These are phyloP conservation scores for Penicillium desertorum DNA, from an alignment of 495 filamentous ascomycete genomes.

Conservation along the genomic window DNA sequence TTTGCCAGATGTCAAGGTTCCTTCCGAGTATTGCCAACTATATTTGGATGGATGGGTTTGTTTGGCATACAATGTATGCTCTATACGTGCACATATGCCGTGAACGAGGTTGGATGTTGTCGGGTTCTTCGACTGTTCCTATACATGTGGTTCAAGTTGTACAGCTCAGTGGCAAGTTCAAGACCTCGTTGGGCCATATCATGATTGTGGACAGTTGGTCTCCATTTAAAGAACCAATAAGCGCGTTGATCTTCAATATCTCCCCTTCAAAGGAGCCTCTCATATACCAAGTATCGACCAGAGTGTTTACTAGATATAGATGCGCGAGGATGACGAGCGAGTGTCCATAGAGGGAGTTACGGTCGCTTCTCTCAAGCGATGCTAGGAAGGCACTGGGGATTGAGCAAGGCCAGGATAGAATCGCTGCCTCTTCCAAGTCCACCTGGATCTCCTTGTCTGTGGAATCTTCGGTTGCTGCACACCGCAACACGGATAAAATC, in stretches of 20 bases:
- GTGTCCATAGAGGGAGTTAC: not conserved
- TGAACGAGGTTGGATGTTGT: not conserved
- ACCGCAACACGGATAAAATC: not conserved
- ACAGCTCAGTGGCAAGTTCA: not conserved
- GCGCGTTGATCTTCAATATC: not conserved
- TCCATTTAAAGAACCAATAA: not conserved
- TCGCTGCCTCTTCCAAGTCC: conserved; percentile 28
- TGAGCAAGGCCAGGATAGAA: conserved; percentile 10
- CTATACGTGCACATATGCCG: not conserved
- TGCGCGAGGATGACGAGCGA: conserved; percentile 17
- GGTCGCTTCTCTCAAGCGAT: conserved; percentile 5
- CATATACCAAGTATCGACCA: conserved; percentile 13
- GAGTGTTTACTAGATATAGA: conserved; percentile 8
- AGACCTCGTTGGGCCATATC: conserved; percentile 9
- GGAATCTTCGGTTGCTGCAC: not conserved
- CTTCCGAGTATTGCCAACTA: too few relatives aligned
- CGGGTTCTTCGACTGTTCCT: not conserved
- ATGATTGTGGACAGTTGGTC: conserved; percentile 5
- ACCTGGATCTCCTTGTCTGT: conserved; percentile 20
- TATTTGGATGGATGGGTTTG: not conserved
- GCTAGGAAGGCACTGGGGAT: conserved; percentile 11
- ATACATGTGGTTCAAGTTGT: not conserved
- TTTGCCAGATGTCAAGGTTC: too few relatives aligned
- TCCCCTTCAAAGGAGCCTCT: not conserved
- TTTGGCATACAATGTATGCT: not conserved